These are phyloP conservation scores for Firmiana major DNA, from an alignment of 345 rosid species.

Conservation along the genomic window DNA sequence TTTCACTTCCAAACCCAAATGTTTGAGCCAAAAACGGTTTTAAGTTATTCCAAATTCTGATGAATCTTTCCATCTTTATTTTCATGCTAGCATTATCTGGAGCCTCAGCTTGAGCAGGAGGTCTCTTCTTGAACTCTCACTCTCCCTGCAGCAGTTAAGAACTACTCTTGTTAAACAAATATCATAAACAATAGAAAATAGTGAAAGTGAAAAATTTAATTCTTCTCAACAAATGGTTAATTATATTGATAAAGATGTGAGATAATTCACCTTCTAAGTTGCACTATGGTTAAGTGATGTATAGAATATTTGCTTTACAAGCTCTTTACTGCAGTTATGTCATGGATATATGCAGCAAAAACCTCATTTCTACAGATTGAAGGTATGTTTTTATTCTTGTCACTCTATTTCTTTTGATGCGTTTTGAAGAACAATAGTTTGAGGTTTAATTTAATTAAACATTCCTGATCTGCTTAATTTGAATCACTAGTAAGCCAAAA, in stretches of 20 bases:
- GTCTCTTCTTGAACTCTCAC: too few species aligned
- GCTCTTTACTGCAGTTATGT: constrained; percentile 21
- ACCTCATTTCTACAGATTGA: constrained; percentile 24
- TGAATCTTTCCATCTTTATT: too few species aligned
- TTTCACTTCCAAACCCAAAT: too few species aligned
- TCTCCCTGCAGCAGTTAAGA: too few species aligned
- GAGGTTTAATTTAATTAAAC: background rate
- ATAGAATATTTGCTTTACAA: constrained; percentile 8
- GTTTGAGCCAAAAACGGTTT: too few species aligned
- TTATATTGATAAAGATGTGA: background rate
- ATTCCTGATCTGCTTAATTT: background rate
- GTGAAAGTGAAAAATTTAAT: background rate
- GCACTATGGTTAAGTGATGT: background rate
- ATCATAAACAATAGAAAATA: too few species aligned
- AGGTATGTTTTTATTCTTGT: constrained; percentile 32
- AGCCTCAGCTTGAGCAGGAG: too few species aligned
- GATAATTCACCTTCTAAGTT: background rate
- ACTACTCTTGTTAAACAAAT: too few species aligned
- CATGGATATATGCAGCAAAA: constrained; percentile 25
- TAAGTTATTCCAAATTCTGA: too few species aligned
- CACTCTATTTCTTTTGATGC: background rate
- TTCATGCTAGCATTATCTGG: too few species aligned
- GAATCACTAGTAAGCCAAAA: background rate
- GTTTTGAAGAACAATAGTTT: background rate
- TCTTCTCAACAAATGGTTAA: background rate